Evolutionary conservation across 2,329 filamentous ascomycete species (phyloP).

Genomic region (Beauveria sp.): DNA sequence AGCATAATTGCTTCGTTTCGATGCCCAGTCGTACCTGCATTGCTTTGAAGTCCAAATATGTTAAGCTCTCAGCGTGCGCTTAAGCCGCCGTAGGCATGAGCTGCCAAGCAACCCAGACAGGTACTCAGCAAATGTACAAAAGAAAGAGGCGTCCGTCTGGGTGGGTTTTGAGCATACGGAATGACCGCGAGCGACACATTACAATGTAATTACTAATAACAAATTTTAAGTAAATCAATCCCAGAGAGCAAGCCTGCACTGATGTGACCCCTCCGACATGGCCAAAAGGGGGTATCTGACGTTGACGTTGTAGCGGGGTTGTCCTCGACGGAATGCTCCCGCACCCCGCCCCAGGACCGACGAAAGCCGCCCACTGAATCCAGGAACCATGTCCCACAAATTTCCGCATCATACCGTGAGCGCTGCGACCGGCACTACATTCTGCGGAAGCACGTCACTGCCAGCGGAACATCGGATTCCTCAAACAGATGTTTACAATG

Average conservation of each 20-base stretch:
- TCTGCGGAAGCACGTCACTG: constrained; percentile 1
- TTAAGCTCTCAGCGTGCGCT: too few relatives aligned
- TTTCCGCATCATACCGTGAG: constrained; percentile 5
- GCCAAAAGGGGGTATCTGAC: not conserved
- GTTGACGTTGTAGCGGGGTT: not conserved
- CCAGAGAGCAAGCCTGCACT: not conserved
- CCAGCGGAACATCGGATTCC: constrained; percentile 2
- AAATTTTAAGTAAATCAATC: not conserved
- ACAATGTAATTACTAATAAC: not conserved
- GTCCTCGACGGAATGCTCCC: constrained; percentile 5
- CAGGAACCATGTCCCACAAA: not conserved
- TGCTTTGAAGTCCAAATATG: too few relatives aligned
- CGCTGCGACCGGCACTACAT: too few relatives aligned
- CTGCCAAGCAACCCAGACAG: too few relatives aligned
- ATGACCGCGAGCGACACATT: too few relatives aligned
- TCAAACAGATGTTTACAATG: not conserved
- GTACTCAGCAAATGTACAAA: too few relatives aligned
- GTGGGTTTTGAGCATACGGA: too few relatives aligned
- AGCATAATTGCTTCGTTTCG: too few relatives aligned
- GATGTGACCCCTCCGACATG: not conserved
- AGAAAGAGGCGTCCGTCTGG: too few relatives aligned
- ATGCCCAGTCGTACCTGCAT: too few relatives aligned
- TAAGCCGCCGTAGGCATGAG: too few relatives aligned
- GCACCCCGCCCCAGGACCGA: constrained; percentile 6
- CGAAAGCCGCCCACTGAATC: constrained; percentile 2